phyloP scores from a whole-genome alignment of 2,329 filamentous ascomycete genomes.

The Cordyceps cateniannulata region DNA sequence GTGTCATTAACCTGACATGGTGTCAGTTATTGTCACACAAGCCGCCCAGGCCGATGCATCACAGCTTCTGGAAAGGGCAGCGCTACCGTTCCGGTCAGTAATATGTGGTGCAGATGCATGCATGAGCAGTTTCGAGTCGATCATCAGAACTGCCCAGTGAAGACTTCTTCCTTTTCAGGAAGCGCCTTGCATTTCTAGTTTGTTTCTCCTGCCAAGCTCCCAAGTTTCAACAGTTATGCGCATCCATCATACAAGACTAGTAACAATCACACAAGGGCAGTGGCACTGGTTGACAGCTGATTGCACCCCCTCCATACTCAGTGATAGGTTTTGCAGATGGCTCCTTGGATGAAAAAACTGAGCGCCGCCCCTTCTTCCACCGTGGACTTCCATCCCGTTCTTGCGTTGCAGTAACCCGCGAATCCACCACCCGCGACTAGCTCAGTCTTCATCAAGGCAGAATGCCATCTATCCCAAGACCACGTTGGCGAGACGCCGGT shows the following conservation, averaged over 20 bases:
- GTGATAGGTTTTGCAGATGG: background rate
- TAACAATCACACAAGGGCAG: background rate
- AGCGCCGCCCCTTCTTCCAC: background rate
- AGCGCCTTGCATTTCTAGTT: background rate
- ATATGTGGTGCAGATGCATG: background rate
- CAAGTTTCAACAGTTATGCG: background rate
- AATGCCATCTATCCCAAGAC: background rate
- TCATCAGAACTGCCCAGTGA: background rate
- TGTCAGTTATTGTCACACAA: background rate
- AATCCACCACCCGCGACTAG: background rate
- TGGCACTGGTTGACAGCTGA: background rate
- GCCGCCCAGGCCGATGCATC: background rate
- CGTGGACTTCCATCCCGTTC: background rate
- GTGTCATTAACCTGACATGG: background rate
- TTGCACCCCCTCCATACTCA: background rate
- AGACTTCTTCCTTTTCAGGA: constrained; percentile 1
- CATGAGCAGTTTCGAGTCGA: background rate
- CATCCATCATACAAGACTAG: background rate
- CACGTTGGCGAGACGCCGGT: background rate
- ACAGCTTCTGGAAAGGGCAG: background rate
- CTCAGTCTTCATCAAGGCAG: background rate
- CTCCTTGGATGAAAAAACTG: background rate
- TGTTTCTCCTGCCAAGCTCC: background rate
- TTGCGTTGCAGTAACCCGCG: background rate
- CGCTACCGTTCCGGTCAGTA: background rate